Evolutionary conservation across 257 asterid species (phyloP), one percentile per base, ranked within the genome.

Genomic region (Jacaranda mimosifolia): DNA sequence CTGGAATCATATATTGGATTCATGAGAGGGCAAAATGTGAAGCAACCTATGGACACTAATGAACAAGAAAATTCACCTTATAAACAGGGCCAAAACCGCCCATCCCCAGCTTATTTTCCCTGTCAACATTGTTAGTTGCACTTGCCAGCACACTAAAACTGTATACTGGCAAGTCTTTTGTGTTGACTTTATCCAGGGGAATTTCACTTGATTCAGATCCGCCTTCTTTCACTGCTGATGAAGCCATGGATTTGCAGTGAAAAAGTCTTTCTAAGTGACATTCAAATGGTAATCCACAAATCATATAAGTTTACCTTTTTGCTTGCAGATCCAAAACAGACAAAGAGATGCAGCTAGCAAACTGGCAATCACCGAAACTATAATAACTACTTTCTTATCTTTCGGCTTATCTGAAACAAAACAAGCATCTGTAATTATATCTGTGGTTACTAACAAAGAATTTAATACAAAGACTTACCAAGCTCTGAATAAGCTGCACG

Each of bases 41-140:
- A 13, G 7, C 9, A 32, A 12, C 0, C 35, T 13, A 3, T 35
- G 4, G 17, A 9, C 42, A 2, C 3, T 9, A 12, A n/a, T 4
- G 46, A 14, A 63, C 42, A 57, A 40, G 66, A 42, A 17, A 52
- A 7, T 0, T 39, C 42, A 78, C 77, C 66, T 63, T 62, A 43
- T 58, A 78, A 19, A 78, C 82, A 3, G 82, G 60, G 39, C 82
- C 82, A 40, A 70, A 70, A 10, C 82, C 82, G 15, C 82, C 82
- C 60, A 13, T 18, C 7, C 82, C 82, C 5, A 78, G 77, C 65
- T 70, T 71, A 63, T 78, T 78, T 3, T 14, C 59, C 4, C 8
- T 0, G 39, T 70, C 57, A 38, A 78, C 70, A 35, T 63, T 52
- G 57, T 71, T 64, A 17, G 82, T 78, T 36, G 82, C 77, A 39